Evolutionary conservation across 2,329 filamentous ascomycete species (phyloP), one percentile per base, ranked within the genome.

Genomic region (Fusarium sp.): DNA sequence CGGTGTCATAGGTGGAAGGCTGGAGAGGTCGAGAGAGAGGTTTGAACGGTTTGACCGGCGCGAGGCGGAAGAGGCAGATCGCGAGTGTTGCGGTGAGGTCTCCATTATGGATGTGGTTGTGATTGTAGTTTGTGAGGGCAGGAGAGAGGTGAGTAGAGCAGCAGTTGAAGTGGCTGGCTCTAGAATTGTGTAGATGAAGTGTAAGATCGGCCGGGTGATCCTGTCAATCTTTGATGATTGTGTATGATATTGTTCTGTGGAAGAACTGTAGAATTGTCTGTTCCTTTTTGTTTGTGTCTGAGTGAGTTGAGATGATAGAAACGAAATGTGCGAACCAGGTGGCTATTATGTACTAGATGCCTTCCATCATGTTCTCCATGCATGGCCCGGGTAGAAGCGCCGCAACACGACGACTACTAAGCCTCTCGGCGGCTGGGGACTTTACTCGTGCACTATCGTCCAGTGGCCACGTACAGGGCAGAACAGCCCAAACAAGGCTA

Each of bases 1-100:
- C 77, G 89, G 87, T 44, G 85, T 84, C 58, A 93, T 84, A 38
- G 91, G 87, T 52, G 93, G 92, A 44, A 95, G 82, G 76, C 85
- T 87, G 67, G 91, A 91, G 47, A 95, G 87, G 77, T 95, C 92
- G 76, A 96, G 86, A 24, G 89, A 90, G 61, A 94, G 87, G 74
- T 86, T 80, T 71, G 75, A 81, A 65, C 82, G 87, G 74, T 85
- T 80, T 71, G 75, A 81, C 65, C 82, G 82, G 71, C 79, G 80
- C 56, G 83, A 86, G 48, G 83, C 80, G 65, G 79, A 78, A 54
- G 85, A 85, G 13, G 86, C 86, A 25, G 81, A 81, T 38, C 81
- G 79, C 32, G 81, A 82, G 77, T 73, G 78, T 74, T 75, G 76
- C 32, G 78, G 75, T 54, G 80, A 77, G 24, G 79, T 72, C 43